Conservation (phyloP, 768 basidiomycete genomes). For the Albatrellus ellisii region DNA sequence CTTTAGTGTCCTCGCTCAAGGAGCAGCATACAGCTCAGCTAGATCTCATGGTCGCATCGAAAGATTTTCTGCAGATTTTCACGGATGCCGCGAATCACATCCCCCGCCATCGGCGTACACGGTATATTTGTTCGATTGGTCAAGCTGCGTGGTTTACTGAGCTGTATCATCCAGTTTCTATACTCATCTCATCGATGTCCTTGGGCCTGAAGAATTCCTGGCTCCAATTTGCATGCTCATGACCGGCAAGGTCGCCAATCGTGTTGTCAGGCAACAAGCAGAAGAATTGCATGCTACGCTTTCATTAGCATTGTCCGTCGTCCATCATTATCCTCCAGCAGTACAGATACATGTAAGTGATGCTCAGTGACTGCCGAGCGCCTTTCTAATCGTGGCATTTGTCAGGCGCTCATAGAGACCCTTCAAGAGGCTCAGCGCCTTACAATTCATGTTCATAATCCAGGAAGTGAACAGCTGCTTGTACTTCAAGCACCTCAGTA, state of each 20-base stretch:
- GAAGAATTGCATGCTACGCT: conserved; percentile 49
- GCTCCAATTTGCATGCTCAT: conserved; percentile 76
- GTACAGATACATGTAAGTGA: conserved; percentile 40
- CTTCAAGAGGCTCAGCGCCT: conserved; percentile 56
- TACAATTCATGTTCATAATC: conserved; percentile 26
- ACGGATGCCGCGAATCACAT: conserved; percentile 88
- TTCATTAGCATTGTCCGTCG: conserved; percentile 50
- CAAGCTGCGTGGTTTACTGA: conserved; percentile 1
- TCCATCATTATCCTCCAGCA: conserved; percentile 38
- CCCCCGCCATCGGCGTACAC: conserved; percentile 83
- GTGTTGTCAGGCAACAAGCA: conserved; percentile 45
- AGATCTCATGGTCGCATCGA: conserved; percentile 53
- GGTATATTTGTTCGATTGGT: conserved; percentile 28
- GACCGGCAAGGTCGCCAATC: conserved; percentile 63
- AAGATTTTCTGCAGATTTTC: conserved; percentile 82
- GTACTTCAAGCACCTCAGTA: conserved; percentile 51
- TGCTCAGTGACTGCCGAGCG: background rate
- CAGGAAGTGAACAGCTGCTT: conserved; percentile 24
- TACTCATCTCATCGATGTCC: conserved; percentile 68
- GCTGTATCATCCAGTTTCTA: conserved; percentile 52
- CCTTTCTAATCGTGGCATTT: conserved; percentile 2
- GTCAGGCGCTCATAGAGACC: conserved; percentile 50
- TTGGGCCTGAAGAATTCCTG: conserved; percentile 73
- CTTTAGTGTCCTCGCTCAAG: conserved; percentile 76
- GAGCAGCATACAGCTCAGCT: conserved; percentile 36